These are phyloP conservation scores for Babesia ovis DNA, from an alignment of 169 alveolate genomes.

Conservation along the genomic window DNA sequence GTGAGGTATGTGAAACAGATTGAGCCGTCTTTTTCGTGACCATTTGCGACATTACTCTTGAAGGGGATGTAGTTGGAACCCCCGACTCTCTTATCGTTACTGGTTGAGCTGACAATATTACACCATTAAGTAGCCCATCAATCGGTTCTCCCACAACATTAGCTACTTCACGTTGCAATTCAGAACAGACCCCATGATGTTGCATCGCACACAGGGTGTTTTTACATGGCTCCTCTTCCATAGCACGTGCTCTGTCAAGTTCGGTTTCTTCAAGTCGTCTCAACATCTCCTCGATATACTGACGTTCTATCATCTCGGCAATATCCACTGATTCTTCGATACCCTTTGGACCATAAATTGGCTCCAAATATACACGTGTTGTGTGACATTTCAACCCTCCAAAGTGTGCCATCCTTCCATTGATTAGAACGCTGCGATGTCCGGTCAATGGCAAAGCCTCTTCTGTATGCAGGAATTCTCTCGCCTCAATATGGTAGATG, in stretches of 20 bases:
- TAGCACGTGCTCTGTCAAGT: background rate
- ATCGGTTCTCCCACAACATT: background rate
- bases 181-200: background rate
- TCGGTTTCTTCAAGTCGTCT: background rate
- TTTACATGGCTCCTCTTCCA: background rate
- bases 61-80: too few relatives aligned
- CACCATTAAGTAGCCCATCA: background rate
- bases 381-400: conserved; percentile 36
- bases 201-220: background rate
- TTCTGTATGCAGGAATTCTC: conserved; percentile 44
- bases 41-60: too few relatives aligned
- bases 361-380: conserved; percentile 18
- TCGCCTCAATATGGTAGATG: conserved; percentile 22
- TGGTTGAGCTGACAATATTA: too few relatives aligned
- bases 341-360: background rate
- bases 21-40: too few relatives aligned
- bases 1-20: too few relatives aligned
- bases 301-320: background rate
- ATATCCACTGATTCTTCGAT: conserved; percentile 8
- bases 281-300: conserved; percentile 9
- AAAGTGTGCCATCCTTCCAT: conserved; percentile 42
- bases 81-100: too few relatives aligned
- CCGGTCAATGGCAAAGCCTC: conserved; percentile 47
- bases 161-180: background rate
- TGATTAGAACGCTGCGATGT: conserved; percentile 19